Conservation (phyloP, 768 basidiomycete genomes). For the Exsudoporus frostii region DNA sequence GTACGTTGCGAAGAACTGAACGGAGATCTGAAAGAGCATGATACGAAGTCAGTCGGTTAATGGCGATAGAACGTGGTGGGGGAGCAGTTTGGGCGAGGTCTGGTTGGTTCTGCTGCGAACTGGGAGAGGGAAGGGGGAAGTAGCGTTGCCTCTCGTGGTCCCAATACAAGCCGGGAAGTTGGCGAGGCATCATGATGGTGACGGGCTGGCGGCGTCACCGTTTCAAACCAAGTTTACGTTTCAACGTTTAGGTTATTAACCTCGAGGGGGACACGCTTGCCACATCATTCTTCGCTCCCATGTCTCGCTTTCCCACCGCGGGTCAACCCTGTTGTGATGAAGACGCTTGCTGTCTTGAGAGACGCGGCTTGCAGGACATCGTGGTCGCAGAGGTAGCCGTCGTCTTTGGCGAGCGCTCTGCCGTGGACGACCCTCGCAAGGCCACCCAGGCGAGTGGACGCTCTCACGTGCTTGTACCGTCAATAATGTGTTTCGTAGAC, state of each 20-base stretch:
- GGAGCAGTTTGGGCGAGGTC: not conserved
- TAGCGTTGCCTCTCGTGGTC: conserved; percentile 51
- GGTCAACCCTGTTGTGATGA: not conserved
- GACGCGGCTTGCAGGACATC: not conserved
- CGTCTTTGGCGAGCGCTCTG: not conserved
- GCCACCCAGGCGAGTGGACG: not conserved
- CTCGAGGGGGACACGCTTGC: not conserved
- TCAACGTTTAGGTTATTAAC: not conserved
- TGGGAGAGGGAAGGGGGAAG: conserved; percentile 39
- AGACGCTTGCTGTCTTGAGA: not conserved
- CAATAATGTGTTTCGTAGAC: not conserved
- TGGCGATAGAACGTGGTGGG: not conserved
- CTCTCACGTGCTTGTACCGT: not conserved
- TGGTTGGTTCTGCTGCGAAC: not conserved
- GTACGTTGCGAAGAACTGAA: conserved; percentile 11
- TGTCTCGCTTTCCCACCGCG: not conserved
- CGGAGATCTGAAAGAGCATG: conserved; percentile 15
- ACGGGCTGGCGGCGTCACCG: not conserved
- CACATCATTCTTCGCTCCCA: not conserved
- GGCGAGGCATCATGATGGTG: conserved; percentile 45
- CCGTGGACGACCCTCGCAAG: not conserved
- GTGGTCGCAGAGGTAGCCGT: not conserved
- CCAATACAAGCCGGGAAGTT: conserved; percentile 58
- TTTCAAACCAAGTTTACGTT: not conserved
- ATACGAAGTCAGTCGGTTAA: not conserved